Percentiles rank a stretch among this genome's conserved stretches.
These are phyloP conservation scores for Leptographium wingfieldii DNA, from an alignment of 2,329 filamentous ascomycete genomes.

Conservation along the genomic window DNA sequence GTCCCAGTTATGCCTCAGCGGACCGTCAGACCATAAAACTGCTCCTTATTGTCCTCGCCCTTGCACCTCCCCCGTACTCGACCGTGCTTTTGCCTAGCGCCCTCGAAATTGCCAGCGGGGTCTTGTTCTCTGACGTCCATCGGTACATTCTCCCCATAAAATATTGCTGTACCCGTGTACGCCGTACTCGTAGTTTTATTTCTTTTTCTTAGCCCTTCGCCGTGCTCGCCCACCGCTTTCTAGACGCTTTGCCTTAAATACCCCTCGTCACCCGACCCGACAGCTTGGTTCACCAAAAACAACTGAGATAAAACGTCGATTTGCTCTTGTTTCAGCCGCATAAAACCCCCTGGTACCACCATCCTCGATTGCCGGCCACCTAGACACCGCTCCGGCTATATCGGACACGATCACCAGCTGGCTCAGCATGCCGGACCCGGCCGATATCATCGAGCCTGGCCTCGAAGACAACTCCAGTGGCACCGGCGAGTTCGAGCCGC, in stretches of 20 bases:
- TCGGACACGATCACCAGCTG: too few species aligned
- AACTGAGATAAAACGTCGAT: background rate
- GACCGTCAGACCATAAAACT: too few species aligned
- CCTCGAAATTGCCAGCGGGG: background rate
- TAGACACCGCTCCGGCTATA: too few species aligned
- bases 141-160: too few species aligned
- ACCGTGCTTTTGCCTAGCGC: too few species aligned
- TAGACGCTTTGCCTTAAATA: background rate
- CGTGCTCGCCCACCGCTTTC: background rate
- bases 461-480: background rate
- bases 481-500: slow-evolving; percentile 1
- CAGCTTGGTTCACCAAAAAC: slow-evolving; percentile 2
- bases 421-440: background rate
- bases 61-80: too few species aligned
- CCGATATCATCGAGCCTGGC: background rate
- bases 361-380: background rate
- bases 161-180: background rate
- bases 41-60: too few species aligned
- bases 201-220: background rate
- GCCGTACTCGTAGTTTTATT: background rate
- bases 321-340: background rate
- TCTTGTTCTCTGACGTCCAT: background rate
- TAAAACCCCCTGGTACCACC: background rate
- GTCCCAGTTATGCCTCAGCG: background rate
- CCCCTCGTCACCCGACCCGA: slow-evolving; percentile 1